A percentile compares a stretch with the other conserved stretches of the same genome.
These are phyloP conservation scores for Vitis hybrid DNA, from an alignment of 177 flowering plant genomes.

Conservation along the genomic window DNA sequence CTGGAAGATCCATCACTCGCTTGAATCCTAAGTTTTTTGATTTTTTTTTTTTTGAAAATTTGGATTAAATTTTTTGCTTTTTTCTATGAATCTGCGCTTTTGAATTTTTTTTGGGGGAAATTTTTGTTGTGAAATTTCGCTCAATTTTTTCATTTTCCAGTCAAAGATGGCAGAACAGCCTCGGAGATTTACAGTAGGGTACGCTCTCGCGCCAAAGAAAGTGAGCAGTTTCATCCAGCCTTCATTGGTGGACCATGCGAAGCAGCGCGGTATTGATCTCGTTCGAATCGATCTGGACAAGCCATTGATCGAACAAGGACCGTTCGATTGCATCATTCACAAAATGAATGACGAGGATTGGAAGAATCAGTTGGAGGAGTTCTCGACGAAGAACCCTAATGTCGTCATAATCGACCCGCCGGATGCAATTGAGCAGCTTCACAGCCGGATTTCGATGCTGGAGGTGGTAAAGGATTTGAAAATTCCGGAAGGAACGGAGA, in stretches of 20 bases:
- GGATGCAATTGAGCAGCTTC: conserved; percentile 18
- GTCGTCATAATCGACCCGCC: conserved; percentile 29
- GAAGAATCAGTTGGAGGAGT: conserved; percentile 23
- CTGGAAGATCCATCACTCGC: too few relatives aligned
- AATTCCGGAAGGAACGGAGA: background rate
- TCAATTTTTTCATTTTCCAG: background rate
- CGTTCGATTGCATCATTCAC: conserved; percentile 48
- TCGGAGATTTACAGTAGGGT: conserved; percentile 25
- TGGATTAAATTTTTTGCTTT: too few relatives aligned
- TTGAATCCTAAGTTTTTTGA: too few relatives aligned
- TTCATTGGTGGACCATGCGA: conserved; percentile 30
- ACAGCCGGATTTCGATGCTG: conserved; percentile 32
- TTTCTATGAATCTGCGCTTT: too few relatives aligned
- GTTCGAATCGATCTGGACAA: conserved; percentile 23
- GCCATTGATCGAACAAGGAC: conserved; percentile 34
- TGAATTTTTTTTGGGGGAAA: too few relatives aligned
- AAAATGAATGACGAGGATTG: conserved; percentile 34
- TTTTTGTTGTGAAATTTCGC: too few relatives aligned
- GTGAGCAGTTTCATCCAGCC: conserved; percentile 27
- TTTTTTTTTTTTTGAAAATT: too few relatives aligned
- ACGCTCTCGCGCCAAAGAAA: conserved; percentile 40
- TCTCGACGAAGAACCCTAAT: conserved; percentile 20
- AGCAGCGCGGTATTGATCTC: conserved; percentile 28
- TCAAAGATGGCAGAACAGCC: conserved; percentile 3
- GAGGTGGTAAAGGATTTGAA: conserved; percentile 17